Evolutionary conservation across 768 basidiomycete genomes (phyloP), one percentile per base, ranked within the genome.

Genomic region (Lactifluus volemus): DNA sequence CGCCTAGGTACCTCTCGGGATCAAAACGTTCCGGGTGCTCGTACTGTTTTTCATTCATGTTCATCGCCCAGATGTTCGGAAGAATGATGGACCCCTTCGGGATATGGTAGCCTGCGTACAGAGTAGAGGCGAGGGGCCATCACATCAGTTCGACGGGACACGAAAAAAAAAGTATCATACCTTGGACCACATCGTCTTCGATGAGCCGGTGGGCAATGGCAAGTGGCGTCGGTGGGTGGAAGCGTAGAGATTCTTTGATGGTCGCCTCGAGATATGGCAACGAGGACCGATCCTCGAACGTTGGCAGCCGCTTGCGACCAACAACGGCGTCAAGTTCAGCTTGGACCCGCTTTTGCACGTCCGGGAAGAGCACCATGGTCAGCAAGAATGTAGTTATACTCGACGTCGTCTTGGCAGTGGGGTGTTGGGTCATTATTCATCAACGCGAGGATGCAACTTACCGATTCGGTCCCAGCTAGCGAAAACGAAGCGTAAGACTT

Each of bases 51-150:
- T 58, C 57, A 51, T 65, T 55, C 63, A 64, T 64, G 36, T 52
- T 59, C 57, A 65, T 65, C 34, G 61, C 64, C 61, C 73, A 75
- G 49, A 74, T 67, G 54, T 75, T 75, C 17, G 70, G 63, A 32
- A 75, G 63, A 11, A 75, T 58, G 47, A 72, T 68, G 17, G 72
- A 63, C 17, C 70, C 74, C 58, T 72, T 70, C 4, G 75, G 74
- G 42, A 76, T 71, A 47, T 55, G 62, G 63, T 73, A 72, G 4
- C 73, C 74, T 34, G 63, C 51, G 53, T 15, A 25, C n/a, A n/a
- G n/a, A n/a, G 42, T 5, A 12, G 14, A 2, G 4, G 17, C 25
- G 29, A 7, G 2, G 25, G 7, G 14, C 1, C 48, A 49, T 21
- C 44, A 42, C 25, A 25, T 25, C 25, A 25, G 25, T 25, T 25